Conservation (phyloP, 345 rosid species). For the Rhodamnia rubescens region DNA sequence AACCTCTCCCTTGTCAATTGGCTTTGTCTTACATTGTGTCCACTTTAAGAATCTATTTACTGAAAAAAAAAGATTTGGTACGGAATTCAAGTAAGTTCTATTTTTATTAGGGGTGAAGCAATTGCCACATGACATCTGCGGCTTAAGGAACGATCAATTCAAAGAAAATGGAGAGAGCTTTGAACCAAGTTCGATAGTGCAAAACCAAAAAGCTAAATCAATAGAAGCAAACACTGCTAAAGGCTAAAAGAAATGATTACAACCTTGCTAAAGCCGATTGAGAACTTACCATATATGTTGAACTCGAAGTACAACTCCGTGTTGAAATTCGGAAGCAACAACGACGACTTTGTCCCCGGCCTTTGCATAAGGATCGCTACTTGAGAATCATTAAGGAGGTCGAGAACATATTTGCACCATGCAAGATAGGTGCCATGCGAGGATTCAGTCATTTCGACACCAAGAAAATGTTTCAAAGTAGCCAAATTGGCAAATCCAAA, state of each 20-base stretch:
- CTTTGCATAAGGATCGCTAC: not conserved
- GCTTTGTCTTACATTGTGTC: too few species aligned
- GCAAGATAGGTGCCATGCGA: not conserved
- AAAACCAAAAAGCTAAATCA: not conserved
- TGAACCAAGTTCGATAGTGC: not conserved
- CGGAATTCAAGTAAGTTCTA: not conserved
- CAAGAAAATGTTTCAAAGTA: not conserved
- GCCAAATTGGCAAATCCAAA: not conserved
- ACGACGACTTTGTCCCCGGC: not conserved
- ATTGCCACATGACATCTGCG: too few species aligned
- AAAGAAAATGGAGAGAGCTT: too few species aligned
- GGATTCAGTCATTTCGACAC: not conserved
- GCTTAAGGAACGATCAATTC: too few species aligned
- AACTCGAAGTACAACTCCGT: not conserved
- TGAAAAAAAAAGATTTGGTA: too few species aligned
- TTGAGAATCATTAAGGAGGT: not conserved
- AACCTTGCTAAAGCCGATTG: not conserved
- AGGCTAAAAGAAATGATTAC: not conserved
- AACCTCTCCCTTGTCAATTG: too few species aligned
- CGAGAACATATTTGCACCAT: not conserved
- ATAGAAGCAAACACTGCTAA: not conserved
- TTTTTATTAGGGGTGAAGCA: not conserved
- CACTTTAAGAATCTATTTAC: too few species aligned
- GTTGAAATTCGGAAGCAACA: not conserved
- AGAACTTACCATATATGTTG: not conserved